These are phyloP conservation scores for Gossypium schwendimanii DNA, from an alignment of 441 rosid species.

Conservation along the genomic window DNA sequence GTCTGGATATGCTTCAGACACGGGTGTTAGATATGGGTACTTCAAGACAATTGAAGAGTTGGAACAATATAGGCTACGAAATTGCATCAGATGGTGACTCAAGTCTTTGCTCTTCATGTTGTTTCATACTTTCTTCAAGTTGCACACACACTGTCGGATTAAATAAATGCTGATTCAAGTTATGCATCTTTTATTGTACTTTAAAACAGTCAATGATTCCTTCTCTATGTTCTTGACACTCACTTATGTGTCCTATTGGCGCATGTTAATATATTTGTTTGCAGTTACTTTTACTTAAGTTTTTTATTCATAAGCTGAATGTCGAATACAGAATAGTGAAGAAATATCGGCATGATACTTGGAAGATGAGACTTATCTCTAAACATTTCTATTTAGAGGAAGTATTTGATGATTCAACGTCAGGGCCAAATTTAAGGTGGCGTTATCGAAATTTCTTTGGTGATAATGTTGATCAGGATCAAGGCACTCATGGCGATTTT, in stretches of 20 bases:
- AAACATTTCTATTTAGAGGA: conserved; percentile 70
- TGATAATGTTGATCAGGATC: conserved; percentile 31
- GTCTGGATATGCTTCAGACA: not conserved
- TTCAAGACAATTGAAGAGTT: not conserved
- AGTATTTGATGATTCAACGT: conserved; percentile 61
- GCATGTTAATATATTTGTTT: conserved; percentile 4
- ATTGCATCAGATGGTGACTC: not conserved
- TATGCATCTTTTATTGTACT: not conserved
- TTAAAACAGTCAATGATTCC: not conserved
- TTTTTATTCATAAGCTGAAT: conserved; percentile 13
- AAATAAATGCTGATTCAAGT: not conserved
- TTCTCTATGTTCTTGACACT: conserved; percentile 5
- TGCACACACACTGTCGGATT: not conserved
- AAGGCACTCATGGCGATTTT: conserved; percentile 25
- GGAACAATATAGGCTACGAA: not conserved
- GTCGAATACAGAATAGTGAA: conserved; percentile 41
- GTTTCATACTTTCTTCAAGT: not conserved
- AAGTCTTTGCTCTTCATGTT: not conserved
- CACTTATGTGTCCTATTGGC: not conserved
- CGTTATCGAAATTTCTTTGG: conserved; percentile 54
- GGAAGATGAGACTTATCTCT: conserved; percentile 41
- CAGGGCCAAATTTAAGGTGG: conserved; percentile 59
- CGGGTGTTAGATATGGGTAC: not conserved
- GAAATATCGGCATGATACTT: conserved; percentile 40
- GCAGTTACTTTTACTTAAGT: conserved; percentile 5